These are phyloP conservation scores for Diaporthe amygdali DNA, from an alignment of 2,329 filamentous ascomycete species.

Conservation along the genomic window DNA sequence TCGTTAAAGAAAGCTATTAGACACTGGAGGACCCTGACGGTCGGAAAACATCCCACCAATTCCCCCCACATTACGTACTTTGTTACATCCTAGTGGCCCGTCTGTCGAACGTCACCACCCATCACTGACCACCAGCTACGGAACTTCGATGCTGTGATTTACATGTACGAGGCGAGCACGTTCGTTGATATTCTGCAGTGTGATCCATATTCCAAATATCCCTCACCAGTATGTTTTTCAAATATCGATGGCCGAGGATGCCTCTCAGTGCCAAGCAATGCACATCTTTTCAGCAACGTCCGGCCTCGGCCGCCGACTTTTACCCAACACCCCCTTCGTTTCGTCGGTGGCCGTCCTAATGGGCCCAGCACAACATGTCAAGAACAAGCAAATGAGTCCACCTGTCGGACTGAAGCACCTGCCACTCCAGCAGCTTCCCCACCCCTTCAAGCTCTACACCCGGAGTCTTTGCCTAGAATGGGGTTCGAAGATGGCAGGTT, in stretches of 20 bases:
- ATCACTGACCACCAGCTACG: neutral
- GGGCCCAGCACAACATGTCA: neutral
- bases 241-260: neutral
- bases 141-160: neutral
- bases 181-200: neutral
- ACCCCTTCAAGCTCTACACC: neutral
- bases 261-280: neutral
- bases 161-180: neutral
- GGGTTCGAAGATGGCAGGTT: neutral
- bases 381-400: neutral
- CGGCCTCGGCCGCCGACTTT: neutral
- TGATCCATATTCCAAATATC: neutral
- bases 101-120: neutral
- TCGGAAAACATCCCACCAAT: neutral
- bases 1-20: neutral
- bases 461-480: neutral
- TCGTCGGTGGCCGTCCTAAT: neutral
- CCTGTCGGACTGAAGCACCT: too few relatives aligned
- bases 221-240: neutral
- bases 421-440: neutral
- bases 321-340: neutral
- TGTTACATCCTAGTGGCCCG: neutral
- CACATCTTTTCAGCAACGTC: neutral
- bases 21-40: neutral
- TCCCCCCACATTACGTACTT: slow-evolving; percentile 6